Conservation (phyloP, 1,284 basidiomycete species). For the Volvariella surrecta region DNA sequence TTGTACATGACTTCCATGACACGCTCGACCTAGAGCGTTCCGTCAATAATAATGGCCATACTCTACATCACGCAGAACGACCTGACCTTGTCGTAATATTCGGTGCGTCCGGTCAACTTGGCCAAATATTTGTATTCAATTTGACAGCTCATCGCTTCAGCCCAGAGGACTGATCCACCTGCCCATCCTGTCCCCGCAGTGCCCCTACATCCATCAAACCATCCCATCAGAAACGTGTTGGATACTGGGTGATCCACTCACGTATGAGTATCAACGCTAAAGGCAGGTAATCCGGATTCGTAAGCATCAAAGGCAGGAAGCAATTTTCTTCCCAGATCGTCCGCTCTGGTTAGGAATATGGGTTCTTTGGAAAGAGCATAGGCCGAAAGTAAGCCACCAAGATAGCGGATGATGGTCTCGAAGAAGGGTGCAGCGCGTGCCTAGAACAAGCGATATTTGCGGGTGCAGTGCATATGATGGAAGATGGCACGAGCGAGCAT, state of each 20-base stretch:
- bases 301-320: constrained; percentile 42
- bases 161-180: constrained; percentile 19
- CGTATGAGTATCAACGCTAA: constrained; percentile 33
- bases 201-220: constrained; percentile 11
- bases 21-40: constrained; percentile 27
- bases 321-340: constrained; percentile 39
- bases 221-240: background rate
- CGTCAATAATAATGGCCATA: background rate
- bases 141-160: constrained; percentile 47
- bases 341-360: constrained; percentile 39
- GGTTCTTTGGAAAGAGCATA: constrained; percentile 58
- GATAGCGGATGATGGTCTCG: constrained; percentile 70
- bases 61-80: no score
- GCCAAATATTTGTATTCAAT: constrained; percentile 59
- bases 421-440: constrained; percentile 47
- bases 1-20: constrained; percentile 40
- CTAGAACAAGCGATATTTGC: constrained; percentile 12
- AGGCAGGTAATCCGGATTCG: constrained; percentile 39
- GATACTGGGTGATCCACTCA: no score
- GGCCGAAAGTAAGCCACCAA: constrained; percentile 65
- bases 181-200: constrained; percentile 14
- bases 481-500: constrained; percentile 2
- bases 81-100: constrained; percentile 41
- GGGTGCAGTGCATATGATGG: constrained; percentile 1
- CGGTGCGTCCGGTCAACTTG: constrained; percentile 44